Percentiles rank a stretch among this genome's conserved stretches.
Conservation (phyloP, 164 flowering plant species). For the Nymphaea colorata region DNA sequence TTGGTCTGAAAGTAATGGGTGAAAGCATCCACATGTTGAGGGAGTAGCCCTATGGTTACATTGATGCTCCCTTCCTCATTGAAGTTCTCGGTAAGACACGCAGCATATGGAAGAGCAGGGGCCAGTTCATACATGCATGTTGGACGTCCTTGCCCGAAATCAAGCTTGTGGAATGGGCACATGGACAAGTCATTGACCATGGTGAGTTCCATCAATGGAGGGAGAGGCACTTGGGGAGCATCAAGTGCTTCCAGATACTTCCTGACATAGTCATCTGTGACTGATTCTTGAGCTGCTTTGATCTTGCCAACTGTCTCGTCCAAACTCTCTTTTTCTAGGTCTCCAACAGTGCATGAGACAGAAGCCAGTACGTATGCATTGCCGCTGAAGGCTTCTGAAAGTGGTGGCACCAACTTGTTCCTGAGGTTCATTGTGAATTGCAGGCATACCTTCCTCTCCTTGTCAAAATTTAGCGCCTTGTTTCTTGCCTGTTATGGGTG, state of each 20-base stretch:
- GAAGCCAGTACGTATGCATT: conserved; percentile 42
- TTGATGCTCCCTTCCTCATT: conserved; percentile 22
- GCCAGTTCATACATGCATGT: conserved; percentile 24
- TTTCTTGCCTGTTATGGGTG: conserved; percentile 24
- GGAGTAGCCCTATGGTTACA: conserved; percentile 30
- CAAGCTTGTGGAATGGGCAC: conserved; percentile 32
- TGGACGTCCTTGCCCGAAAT: conserved; percentile 23
- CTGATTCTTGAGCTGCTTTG: conserved; percentile 27
- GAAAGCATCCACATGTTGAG: conserved; percentile 19
- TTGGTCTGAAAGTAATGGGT: conserved; percentile 17
- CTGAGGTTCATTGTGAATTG: conserved; percentile 41
- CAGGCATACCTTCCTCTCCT: conserved; percentile 32
- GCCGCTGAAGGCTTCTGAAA: conserved; percentile 31
- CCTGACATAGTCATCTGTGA: conserved; percentile 22
- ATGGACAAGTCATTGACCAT: conserved; percentile 40
- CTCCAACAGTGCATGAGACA: conserved; percentile 20
- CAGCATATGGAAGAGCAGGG: conserved; percentile 35
- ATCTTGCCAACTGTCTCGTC: conserved; percentile 21
- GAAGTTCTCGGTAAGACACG: conserved; percentile 41
- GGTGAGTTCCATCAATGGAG: conserved; percentile 37
- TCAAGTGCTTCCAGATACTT: conserved; percentile 31
- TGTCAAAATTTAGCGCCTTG: conserved; percentile 23
- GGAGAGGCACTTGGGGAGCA: conserved; percentile 23
- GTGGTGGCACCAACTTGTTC: conserved; percentile 27
- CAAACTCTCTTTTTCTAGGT: conserved; percentile 17